Conservation (phyloP, 2,329 filamentous ascomycete species). For the Apiospora phragmitis region DNA sequence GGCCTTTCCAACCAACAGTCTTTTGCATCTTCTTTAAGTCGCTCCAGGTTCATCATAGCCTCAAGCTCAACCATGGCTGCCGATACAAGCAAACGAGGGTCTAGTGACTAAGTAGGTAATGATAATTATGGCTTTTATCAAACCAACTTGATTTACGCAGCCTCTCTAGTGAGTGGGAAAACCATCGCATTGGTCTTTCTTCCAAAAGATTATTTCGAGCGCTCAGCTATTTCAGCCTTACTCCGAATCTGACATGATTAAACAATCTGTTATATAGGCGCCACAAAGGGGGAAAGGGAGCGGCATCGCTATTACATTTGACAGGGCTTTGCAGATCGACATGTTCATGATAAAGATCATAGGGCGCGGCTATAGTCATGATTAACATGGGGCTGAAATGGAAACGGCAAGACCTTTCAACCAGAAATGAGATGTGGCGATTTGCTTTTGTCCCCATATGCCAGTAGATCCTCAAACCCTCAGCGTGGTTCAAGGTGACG, state of each 20-base stretch:
- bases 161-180: background rate
- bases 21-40: no score
- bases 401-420: background rate
- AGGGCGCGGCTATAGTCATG: background rate
- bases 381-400: background rate
- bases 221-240: no score
- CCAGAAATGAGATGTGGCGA: background rate
- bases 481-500: background rate
- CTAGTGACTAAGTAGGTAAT: background rate
- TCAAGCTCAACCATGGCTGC: background rate
- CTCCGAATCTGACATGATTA: background rate
- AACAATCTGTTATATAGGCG: no score
- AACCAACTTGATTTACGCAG: background rate
- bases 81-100: background rate
- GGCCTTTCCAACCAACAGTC: background rate
- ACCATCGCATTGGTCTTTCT: background rate
- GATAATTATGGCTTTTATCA: background rate
- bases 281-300: background rate
- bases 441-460: background rate
- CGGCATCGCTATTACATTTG: background rate
- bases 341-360: background rate
- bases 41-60: background rate
- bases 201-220: no score
- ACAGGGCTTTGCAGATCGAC: background rate
- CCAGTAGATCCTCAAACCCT: background rate